phyloP scores from a whole-genome alignment of 352 stramenopile genomes.

The Phytophthora podocarpi region DNA sequence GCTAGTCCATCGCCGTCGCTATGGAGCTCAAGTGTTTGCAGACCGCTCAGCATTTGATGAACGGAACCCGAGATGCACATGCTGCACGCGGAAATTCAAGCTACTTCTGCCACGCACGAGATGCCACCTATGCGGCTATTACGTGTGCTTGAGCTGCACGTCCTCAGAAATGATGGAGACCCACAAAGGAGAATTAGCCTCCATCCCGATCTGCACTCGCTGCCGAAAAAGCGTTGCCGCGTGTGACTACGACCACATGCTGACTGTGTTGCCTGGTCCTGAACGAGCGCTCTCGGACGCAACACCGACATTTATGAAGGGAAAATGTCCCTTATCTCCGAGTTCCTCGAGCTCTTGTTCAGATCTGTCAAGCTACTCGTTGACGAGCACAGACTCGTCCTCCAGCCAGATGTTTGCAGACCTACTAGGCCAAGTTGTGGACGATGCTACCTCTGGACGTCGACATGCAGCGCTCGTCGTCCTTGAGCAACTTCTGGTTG shows the following conservation, averaged over 20 bases:
- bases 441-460: constrained; percentile 2
- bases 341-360: too few relatives aligned
- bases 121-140: constrained; percentile 40
- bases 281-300: constrained; percentile 17
- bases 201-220: constrained; percentile 31
- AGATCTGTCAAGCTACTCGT: constrained; percentile 4
- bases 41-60: constrained; percentile 32
- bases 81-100: constrained; percentile 29
- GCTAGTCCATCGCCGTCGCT: constrained; percentile 34
- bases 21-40: constrained; percentile 36
- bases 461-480: constrained; percentile 26
- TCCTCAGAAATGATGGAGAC: constrained; percentile 35
- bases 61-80: constrained; percentile 36
- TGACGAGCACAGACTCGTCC: background rate
- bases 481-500: constrained; percentile 25
- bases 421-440: constrained; percentile 20
- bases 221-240: constrained; percentile 25
- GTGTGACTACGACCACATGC: constrained; percentile 37
- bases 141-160: constrained; percentile 31
- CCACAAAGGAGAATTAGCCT: constrained; percentile 30
- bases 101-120: constrained; percentile 12
- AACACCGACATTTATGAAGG: too few relatives aligned
- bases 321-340: too few relatives aligned
- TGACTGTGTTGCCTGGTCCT: constrained; percentile 14
- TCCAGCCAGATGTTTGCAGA: constrained; percentile 25